A percentile compares a stretch with the other conserved stretches of the same genome.
Conservation (phyloP, 805 yeast species). For the Yarrowia porcina region DNA sequence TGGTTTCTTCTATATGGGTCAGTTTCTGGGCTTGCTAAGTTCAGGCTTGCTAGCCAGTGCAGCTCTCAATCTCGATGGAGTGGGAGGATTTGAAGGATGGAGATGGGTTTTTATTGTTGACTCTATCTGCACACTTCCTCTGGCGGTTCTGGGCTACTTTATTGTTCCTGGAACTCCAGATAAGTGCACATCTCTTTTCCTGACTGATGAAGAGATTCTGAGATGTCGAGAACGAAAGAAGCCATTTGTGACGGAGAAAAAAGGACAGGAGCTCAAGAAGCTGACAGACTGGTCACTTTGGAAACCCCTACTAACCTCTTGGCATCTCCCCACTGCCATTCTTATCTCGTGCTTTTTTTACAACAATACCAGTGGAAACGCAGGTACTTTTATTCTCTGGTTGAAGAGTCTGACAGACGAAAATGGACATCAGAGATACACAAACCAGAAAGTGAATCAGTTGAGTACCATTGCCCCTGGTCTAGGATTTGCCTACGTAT, state of each 20-base stretch:
- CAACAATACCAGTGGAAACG: conserved; percentile 8
- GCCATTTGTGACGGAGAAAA: background rate
- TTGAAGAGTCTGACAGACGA: background rate
- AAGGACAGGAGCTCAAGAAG: background rate
- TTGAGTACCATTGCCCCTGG: background rate
- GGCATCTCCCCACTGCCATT: conserved; percentile 10
- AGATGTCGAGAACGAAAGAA: background rate
- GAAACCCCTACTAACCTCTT: background rate
- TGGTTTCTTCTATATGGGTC: conserved; percentile 72
- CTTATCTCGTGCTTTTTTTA: conserved; percentile 3
- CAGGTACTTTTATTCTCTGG: conserved; percentile 4
- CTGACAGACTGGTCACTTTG: background rate
- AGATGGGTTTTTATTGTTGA: conserved; percentile 56
- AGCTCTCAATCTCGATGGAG: conserved; percentile 47
- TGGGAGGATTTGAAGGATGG: conserved; percentile 49
- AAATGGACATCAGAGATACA: background rate
- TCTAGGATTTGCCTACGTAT: background rate
- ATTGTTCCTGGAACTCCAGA: conserved; percentile 52
- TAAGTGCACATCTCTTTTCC: conserved; percentile 40
- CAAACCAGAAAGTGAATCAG: background rate
- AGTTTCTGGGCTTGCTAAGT: conserved; percentile 73
- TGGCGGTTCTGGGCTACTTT: conserved; percentile 37
- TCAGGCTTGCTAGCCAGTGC: conserved; percentile 54
- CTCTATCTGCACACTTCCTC: conserved; percentile 41
- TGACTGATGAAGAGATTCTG: background rate